Evolutionary conservation across 2,329 filamentous ascomycete species (phyloP).

Genomic region (Chaetomiaceae sp.): DNA sequence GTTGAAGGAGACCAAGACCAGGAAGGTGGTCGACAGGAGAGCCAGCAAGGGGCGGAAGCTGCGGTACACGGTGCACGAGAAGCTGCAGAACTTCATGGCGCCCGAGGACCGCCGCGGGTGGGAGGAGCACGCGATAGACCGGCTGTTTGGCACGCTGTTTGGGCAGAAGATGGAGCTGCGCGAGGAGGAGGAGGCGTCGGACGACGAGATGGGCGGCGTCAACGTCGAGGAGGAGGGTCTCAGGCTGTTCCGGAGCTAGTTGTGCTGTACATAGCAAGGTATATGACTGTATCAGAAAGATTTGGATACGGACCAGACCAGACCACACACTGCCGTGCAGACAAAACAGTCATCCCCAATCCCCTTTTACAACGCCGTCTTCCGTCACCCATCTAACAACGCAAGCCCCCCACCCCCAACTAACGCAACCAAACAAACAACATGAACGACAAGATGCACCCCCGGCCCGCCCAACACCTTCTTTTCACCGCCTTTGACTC

Average conservation of each 20-base stretch:
- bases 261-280: neutral
- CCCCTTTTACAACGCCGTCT: neutral
- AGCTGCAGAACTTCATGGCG: slow-evolving; percentile 97
- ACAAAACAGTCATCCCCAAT: too few relatives aligned
- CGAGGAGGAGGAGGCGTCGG: slow-evolving; percentile 49
- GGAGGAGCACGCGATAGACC: slow-evolving; percentile 74
- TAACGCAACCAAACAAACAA: slow-evolving; percentile 36
- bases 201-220: slow-evolving; percentile 45
- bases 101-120: slow-evolving; percentile 76
- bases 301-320: too few relatives aligned
- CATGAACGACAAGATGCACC: slow-evolving; percentile 43
- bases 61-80: slow-evolving; percentile 92
- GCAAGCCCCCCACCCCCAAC: slow-evolving; percentile 20
- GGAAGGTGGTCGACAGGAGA: slow-evolving; percentile 83
- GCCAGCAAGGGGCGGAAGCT: slow-evolving; percentile 94
- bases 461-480: slow-evolving; percentile 41
- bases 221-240: slow-evolving; percentile 51
- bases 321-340: too few relatives aligned
- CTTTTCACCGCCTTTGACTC: slow-evolving; percentile 14
- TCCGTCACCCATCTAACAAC: neutral
- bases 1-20: slow-evolving; percentile 70
- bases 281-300: too few relatives aligned
- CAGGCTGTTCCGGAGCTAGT: slow-evolving; percentile 45
- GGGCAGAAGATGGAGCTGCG: slow-evolving; percentile 64
- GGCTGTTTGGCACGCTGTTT: slow-evolving; percentile 70